Evolutionary conservation across 2,329 filamentous ascomycete genomes (phyloP).

Genomic region (Colletotrichum tamarilloi): DNA sequence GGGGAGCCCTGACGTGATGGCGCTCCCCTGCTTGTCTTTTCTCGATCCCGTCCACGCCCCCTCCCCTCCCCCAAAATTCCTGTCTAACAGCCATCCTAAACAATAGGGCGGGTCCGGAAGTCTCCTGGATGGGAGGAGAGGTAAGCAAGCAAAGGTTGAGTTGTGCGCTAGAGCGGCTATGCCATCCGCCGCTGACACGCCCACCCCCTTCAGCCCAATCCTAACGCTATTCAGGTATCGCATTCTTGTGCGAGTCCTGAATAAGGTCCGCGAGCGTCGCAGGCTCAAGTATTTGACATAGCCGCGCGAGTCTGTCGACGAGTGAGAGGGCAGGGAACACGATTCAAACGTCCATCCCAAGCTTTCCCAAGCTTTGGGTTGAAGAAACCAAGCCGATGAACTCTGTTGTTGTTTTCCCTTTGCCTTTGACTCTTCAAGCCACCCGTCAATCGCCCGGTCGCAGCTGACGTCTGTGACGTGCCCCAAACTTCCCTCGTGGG

Average conservation of each 20-base stretch:
- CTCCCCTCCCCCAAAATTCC: neutral
- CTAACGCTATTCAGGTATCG: conserved; percentile 28
- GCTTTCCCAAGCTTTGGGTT: conserved; percentile 2
- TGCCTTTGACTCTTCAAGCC: conserved; percentile 7
- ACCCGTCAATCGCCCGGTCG: conserved; percentile 22
- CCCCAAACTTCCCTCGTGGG: conserved; percentile 19
- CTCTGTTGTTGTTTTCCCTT: neutral
- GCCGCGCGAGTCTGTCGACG: conserved; percentile 24
- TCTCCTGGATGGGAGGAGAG: conserved; percentile 18
- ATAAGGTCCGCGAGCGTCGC: conserved; percentile 31
- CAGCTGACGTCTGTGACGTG: conserved; percentile 31
- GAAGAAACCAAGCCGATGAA: conserved; percentile 21
- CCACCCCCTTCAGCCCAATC: conserved; percentile 31
- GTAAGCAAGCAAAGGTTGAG: conserved; percentile 7
- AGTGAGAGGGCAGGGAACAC: conserved; percentile 22
- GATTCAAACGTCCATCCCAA: conserved; percentile 31
- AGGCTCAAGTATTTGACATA: conserved; percentile 24
- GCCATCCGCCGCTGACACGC: conserved; percentile 32
- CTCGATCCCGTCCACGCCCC: conserved; percentile 23
- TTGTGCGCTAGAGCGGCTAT: conserved; percentile 35
- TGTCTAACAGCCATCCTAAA: conserved; percentile 29
- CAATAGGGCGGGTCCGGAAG: conserved; percentile 24
- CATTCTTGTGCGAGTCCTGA: conserved; percentile 7
- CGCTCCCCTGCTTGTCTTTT: conserved; percentile 9
- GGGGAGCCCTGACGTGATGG: conserved; percentile 27